Percentiles rank a stretch among this genome's conserved stretches.
These are phyloP conservation scores for Cyberlindnera suaveolens DNA, from an alignment of 805 yeast species.

Conservation along the genomic window DNA sequence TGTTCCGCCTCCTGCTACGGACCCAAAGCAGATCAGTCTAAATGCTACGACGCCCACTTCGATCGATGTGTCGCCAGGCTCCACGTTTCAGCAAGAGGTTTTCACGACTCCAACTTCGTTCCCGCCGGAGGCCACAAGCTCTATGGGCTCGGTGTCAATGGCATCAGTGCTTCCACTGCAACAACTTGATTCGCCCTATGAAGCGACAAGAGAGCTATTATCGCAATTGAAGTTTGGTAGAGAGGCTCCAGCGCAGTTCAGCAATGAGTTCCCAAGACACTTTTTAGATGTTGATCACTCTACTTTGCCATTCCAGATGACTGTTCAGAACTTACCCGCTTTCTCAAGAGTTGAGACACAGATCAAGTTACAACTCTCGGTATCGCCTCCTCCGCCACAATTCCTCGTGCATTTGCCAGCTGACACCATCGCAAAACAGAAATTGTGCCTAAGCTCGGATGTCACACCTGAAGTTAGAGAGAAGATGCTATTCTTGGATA, in stretches of 20 bases:
- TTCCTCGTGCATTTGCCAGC: conserved; percentile 73
- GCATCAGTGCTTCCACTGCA: background rate
- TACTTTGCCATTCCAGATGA: conserved; percentile 38
- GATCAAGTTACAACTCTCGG: conserved; percentile 63
- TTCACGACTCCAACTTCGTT: conserved; percentile 14
- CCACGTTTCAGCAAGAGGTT: conserved; percentile 7
- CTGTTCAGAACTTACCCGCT: conserved; percentile 60
- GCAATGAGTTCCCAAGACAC: conserved; percentile 22
- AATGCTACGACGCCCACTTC: conserved; percentile 15
- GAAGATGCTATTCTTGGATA: conserved; percentile 62
- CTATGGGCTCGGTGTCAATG: background rate
- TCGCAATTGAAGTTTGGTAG: conserved; percentile 23
- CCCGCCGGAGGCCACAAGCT: conserved; percentile 1
- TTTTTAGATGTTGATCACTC: conserved; percentile 23
- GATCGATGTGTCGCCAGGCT: conserved; percentile 2
- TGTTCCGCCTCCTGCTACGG: background rate
- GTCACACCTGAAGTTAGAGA: conserved; percentile 43
- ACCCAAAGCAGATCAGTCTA: background rate
- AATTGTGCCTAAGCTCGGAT: conserved; percentile 51
- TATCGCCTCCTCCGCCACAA: conserved; percentile 76
- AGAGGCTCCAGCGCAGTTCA: conserved; percentile 17
- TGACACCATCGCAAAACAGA: conserved; percentile 83
- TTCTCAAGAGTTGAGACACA: conserved; percentile 94
- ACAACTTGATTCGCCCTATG: conserved; percentile 11
- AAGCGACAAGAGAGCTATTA: conserved; percentile 18